phyloP scores from a whole-genome alignment of 2,329 filamentous ascomycete genomes.

The Fusarium sp. region DNA sequence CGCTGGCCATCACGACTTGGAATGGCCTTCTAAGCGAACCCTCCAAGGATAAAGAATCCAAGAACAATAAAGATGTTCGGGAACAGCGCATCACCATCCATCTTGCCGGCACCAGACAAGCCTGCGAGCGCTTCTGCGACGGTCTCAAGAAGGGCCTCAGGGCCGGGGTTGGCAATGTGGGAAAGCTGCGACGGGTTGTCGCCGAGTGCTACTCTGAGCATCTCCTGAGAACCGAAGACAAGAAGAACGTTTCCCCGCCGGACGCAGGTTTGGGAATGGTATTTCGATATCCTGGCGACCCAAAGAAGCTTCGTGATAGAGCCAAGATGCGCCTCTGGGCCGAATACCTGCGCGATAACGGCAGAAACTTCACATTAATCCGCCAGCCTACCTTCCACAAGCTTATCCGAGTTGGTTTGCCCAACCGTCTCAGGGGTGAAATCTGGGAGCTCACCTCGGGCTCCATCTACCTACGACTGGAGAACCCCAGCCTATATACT shows the following conservation, averaged over 20 bases:
- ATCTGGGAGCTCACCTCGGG: conserved; percentile 97
- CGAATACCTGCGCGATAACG: conserved; percentile 95
- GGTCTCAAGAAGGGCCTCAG: conserved; percentile 91
- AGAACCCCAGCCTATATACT: conserved; percentile 84
- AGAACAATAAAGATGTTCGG: conserved; percentile 58
- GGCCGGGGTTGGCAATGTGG: conserved; percentile 88
- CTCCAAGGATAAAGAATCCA: conserved; percentile 63
- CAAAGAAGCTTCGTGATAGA: conserved; percentile 90
- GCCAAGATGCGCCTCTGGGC: conserved; percentile 99
- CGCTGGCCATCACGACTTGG: conserved; percentile 95
- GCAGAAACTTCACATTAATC: conserved; percentile 90
- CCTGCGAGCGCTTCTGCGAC: conserved; percentile 96
- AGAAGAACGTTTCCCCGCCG: conserved; percentile 71
- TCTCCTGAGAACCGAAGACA: conserved; percentile 72
- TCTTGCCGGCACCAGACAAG: conserved; percentile 86
- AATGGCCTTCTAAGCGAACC: conserved; percentile 75
- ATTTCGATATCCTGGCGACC: conserved; percentile 94
- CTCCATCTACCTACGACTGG: conserved; percentile 87
- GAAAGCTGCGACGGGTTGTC: conserved; percentile 83
- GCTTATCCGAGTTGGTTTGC: conserved; percentile 92
- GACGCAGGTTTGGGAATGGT: conserved; percentile 93
- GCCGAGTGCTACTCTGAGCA: conserved; percentile 93
- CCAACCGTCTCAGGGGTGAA: conserved; percentile 92
- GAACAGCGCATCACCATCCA: conserved; percentile 94
- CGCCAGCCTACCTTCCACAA: conserved; percentile 98